These are phyloP conservation scores for Leccinum subtestaceum DNA, from an alignment of 768 basidiomycete species.

Conservation along the genomic window DNA sequence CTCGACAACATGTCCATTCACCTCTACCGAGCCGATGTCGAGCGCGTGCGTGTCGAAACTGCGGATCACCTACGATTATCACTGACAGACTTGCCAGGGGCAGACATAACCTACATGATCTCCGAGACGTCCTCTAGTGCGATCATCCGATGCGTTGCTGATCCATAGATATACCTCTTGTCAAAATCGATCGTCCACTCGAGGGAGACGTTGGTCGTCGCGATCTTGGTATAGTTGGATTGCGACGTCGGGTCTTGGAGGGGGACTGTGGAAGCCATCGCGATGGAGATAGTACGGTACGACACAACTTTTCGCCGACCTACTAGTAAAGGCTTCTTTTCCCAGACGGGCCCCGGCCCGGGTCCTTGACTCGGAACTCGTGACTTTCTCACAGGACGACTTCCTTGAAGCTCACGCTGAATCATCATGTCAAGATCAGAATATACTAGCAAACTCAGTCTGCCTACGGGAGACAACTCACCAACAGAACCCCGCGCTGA, in stretches of 20 bases:
- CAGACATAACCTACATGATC: conserved; percentile 37
- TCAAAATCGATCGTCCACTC: conserved; percentile 60
- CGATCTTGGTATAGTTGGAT: conserved; percentile 54
- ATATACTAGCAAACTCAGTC: too few species aligned
- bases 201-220: conserved; percentile 48
- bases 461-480: too few species aligned
- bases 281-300: background rate
- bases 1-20: conserved; percentile 43
- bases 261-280: conserved; percentile 17
- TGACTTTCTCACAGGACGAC: background rate
- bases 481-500: too few species aligned
- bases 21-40: conserved; percentile 50
- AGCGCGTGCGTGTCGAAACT: conserved; percentile 54
- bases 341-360: background rate
- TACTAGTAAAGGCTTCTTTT: background rate
- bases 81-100: background rate
- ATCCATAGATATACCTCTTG: conserved; percentile 44
- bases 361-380: background rate
- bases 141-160: conserved; percentile 43
- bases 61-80: background rate
- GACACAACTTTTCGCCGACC: background rate
- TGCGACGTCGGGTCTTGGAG: conserved; percentile 46
- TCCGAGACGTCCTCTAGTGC: conserved; percentile 39
- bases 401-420: too few species aligned
- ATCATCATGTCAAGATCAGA: too few species aligned